phyloP scores from a whole-genome alignment of 345 rosid genomes.

The Arabis alpina region DNA sequence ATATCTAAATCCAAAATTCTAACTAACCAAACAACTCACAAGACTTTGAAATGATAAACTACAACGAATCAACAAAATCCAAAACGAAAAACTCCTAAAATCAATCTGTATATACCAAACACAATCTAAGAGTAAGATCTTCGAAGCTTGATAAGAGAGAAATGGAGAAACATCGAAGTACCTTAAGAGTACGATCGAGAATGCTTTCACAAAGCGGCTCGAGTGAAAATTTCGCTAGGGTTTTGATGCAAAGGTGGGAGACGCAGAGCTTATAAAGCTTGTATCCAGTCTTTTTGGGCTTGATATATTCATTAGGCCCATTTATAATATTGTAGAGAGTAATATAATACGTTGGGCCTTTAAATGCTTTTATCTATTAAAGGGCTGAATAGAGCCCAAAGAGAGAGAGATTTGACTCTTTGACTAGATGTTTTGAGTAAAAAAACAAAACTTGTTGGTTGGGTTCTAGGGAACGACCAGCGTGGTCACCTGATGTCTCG shows the following conservation, averaged over 20 bases:
- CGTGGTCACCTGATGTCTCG: conserved; percentile 36
- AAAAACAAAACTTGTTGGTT: conserved; percentile 18
- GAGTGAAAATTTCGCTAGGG: conserved; percentile 24
- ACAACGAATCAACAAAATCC: neutral
- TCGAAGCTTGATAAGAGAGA: neutral
- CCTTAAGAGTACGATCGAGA: conserved; percentile 24
- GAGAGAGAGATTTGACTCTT: neutral
- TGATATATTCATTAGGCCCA: neutral
- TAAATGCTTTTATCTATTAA: neutral
- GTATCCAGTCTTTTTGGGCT: conserved; percentile 21
- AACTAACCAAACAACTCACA: neutral
- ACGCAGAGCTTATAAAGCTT: conserved; percentile 17
- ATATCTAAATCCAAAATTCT: neutral
- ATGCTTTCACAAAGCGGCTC: conserved; percentile 36
- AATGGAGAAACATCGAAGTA: conserved; percentile 2
- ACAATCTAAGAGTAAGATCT: neutral
- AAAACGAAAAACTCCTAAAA: neutral
- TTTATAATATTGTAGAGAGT: neutral
- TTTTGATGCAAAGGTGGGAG: neutral
- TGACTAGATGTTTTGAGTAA: conserved; percentile 24
- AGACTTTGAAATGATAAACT: neutral
- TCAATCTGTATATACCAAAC: neutral
- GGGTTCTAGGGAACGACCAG: conserved; percentile 36
- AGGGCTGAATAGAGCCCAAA: conserved; percentile 5
- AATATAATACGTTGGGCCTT: neutral